phyloP scores from a whole-genome alignment of 2,329 filamentous ascomycete species.

The Chalara sp. region DNA sequence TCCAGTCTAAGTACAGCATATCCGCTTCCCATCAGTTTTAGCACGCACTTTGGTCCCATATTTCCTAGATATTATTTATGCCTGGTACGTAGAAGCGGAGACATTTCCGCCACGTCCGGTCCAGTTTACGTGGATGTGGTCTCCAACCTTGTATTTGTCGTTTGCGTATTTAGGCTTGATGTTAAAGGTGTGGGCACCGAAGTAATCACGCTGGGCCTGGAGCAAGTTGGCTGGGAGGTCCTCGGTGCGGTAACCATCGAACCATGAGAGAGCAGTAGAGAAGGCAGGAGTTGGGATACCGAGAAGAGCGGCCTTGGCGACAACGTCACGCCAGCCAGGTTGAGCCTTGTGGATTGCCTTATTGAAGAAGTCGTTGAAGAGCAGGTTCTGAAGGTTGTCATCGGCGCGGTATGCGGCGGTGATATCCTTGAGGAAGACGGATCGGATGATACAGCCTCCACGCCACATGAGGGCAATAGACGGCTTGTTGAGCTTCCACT shows the following conservation, averaged over 20 bases:
- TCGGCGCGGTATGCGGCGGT: slow-evolving; percentile 92
- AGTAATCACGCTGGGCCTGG: slow-evolving; percentile 99
- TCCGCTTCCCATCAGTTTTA: no score
- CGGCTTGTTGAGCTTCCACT: slow-evolving; percentile 99
- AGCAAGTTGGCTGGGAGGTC: slow-evolving; percentile 96
- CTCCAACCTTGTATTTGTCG: slow-evolving; percentile 73
- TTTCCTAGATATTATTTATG: slow-evolving; percentile 44
- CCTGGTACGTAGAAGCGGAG: slow-evolving; percentile 94
- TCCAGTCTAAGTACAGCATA: no score
- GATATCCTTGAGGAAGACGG: slow-evolving; percentile 99
- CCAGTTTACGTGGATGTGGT: slow-evolving; percentile 99
- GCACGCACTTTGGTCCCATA: no score
- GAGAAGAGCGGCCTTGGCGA: slow-evolving; percentile 85
- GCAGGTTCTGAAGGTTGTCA: slow-evolving; percentile 92
- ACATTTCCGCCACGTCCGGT: slow-evolving; percentile 96
- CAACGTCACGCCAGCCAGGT: slow-evolving; percentile 83
- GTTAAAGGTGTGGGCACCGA: slow-evolving; percentile 86
- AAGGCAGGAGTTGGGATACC: slow-evolving; percentile 96
- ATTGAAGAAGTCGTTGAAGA: slow-evolving; percentile 99
- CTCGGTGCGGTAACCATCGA: slow-evolving; percentile 96
- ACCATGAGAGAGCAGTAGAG: slow-evolving; percentile 96
- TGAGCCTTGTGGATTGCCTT: slow-evolving; percentile 97
- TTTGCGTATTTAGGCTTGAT: slow-evolving; percentile 76
- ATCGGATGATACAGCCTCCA: slow-evolving; percentile 99
- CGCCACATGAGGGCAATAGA: slow-evolving; percentile 99